Evolutionary conservation across 345 rosid genomes (phyloP).

Genomic region (Microthlaspi erraticum): DNA sequence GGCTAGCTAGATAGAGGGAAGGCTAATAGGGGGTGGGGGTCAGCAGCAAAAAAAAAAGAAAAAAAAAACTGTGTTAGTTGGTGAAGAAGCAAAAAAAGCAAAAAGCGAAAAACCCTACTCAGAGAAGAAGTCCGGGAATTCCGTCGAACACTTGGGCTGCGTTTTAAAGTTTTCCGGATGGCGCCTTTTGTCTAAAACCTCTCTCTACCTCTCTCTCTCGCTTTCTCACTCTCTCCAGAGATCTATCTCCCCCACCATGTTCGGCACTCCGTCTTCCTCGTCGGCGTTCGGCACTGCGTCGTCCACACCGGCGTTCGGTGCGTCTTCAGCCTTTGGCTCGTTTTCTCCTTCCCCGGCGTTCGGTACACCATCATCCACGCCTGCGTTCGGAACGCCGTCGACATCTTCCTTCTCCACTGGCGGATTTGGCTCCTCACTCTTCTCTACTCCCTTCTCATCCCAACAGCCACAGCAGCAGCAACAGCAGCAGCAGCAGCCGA

Average conservation of each 20-base stretch:
- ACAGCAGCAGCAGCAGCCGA: conserved; percentile 49
- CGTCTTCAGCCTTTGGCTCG: too few relatives aligned
- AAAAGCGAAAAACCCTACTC: not conserved
- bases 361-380: conserved; percentile 57
- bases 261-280: conserved; percentile 58
- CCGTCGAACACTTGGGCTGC: conserved; percentile 35
- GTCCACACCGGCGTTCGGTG: conserved; percentile 51
- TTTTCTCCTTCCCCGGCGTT: conserved; percentile 55
- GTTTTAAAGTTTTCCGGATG: conserved; percentile 14
- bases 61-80: too few relatives aligned
- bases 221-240: not conserved
- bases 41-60: too few relatives aligned
- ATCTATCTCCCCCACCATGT: conserved; percentile 47
- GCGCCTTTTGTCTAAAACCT: conserved; percentile 36
- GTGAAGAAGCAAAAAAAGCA: too few relatives aligned
- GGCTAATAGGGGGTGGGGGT: too few relatives aligned
- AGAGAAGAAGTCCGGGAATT: conserved; percentile 15
- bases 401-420: conserved; percentile 62
- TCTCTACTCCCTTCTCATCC: conserved; percentile 77
- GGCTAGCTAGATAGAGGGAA: too few relatives aligned
- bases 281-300: conserved; percentile 62
- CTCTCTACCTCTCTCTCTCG: not conserved
- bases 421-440: conserved; percentile 64
- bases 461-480: conserved; percentile 63
- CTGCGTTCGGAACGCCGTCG: conserved; percentile 65